Percentiles rank a stretch among this genome's conserved stretches.
Conservation (phyloP, 352 stramenopile species). For the Phytophthora sojae region DNA sequence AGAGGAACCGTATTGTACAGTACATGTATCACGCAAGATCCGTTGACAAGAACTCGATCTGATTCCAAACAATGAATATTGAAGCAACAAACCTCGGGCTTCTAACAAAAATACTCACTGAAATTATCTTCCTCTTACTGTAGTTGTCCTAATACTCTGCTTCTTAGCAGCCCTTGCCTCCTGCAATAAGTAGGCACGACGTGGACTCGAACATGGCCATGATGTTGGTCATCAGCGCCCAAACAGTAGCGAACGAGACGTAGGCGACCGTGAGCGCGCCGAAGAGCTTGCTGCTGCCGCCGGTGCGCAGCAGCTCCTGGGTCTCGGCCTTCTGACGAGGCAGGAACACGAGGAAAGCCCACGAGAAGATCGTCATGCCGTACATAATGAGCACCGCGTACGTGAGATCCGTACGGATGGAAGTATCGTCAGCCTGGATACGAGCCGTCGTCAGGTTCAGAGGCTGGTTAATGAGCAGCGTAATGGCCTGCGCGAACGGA, state of each 20-base stretch:
- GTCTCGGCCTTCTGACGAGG: conserved; percentile 47
- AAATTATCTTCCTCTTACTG: conserved; percentile 1
- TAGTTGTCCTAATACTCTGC: conserved; percentile 1
- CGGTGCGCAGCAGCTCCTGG: conserved; percentile 35
- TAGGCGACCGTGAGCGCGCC: conserved; percentile 38
- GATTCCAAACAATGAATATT: too few relatives aligned
- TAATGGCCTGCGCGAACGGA: conserved; percentile 45
- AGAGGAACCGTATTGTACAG: too few relatives aligned
- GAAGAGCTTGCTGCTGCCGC: conserved; percentile 42
- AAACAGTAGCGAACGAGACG: conserved; percentile 37
- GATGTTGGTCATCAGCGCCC: conserved; percentile 49
- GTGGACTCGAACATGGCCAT: conserved; percentile 49
- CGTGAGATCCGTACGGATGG: conserved; percentile 44
- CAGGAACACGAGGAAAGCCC: conserved; percentile 44
- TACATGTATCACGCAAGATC: too few relatives aligned
- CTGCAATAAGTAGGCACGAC: conserved; percentile 31
- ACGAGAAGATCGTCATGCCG: conserved; percentile 41
- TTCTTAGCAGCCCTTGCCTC: conserved; percentile 23
- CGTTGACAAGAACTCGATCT: too few relatives aligned
- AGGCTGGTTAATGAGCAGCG: conserved; percentile 38
- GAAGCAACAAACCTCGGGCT: too few relatives aligned
- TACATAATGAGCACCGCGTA: conserved; percentile 46
- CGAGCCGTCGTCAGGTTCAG: conserved; percentile 45
- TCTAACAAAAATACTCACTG: neutral
- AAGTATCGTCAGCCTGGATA: conserved; percentile 44